A percentile compares a stretch with the other conserved stretches of the same genome.
phyloP scores from a whole-genome alignment of 2,329 filamentous ascomycete genomes.

The Elsinoe perseae region DNA sequence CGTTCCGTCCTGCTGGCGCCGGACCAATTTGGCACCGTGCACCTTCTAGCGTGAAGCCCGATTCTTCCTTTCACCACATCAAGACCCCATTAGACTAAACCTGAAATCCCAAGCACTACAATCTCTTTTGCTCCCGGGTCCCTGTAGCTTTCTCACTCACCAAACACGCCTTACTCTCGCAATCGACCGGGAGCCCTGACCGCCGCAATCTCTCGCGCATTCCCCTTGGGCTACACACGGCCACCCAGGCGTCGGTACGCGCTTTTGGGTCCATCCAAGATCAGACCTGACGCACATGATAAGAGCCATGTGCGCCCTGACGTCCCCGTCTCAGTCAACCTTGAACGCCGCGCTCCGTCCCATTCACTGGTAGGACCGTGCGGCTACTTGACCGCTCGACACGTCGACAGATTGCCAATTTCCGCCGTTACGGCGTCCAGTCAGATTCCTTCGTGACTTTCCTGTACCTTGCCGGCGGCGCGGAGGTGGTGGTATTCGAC shows the following conservation, averaged over 20 bases:
- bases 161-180: background rate
- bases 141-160: background rate
- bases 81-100: background rate
- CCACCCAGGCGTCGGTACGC: background rate
- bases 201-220: slow-evolving; percentile 7
- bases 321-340: background rate
- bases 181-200: slow-evolving; percentile 9
- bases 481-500: slow-evolving; percentile 5
- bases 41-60: slow-evolving; percentile 5
- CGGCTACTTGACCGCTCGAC: background rate
- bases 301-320: slow-evolving; percentile 5
- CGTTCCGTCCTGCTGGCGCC: slow-evolving; percentile 10
- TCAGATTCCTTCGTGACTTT: background rate
- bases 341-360: background rate
- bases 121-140: slow-evolving; percentile 12
- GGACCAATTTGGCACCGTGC: slow-evolving; percentile 1
- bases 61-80: background rate
- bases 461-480: slow-evolving; percentile 1
- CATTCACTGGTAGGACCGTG: background rate
- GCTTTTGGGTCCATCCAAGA: background rate
- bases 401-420: slow-evolving; percentile 13
- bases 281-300: slow-evolving; percentile 4
- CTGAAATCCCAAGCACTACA: slow-evolving; percentile 1
- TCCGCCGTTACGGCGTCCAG: background rate
- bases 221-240: slow-evolving; percentile 6